Percentiles rank a stretch among this genome's conserved stretches.
Evolutionary conservation across 768 basidiomycete species (phyloP).

Genomic region (Rhizopogon vulgaris): DNA sequence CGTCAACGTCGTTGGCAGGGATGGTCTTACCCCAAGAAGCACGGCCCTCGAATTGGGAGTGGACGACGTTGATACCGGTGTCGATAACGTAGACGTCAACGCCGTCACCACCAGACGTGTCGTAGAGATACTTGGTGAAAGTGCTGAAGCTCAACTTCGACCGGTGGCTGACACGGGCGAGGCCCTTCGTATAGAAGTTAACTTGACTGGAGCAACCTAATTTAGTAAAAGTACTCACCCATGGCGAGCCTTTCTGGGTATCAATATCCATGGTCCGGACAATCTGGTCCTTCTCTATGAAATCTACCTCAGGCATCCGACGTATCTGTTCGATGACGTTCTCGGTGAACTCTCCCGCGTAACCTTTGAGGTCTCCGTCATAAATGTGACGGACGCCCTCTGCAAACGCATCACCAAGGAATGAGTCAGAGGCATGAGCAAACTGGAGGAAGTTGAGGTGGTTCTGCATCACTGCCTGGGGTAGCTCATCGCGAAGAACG

Average conservation of each 20-base stretch:
- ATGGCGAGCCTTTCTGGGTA: conserved; percentile 69
- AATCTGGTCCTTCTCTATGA: conserved; percentile 90
- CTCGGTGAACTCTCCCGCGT: conserved; percentile 74
- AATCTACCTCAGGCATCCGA: conserved; percentile 82
- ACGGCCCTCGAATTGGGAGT: conserved; percentile 84
- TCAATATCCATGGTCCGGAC: conserved; percentile 53
- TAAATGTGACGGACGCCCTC: conserved; percentile 73
- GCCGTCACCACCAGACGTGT: conserved; percentile 73
- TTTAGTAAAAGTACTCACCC: conserved; percentile 49
- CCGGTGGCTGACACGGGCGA: conserved; percentile 92
- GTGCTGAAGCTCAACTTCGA: conserved; percentile 67
- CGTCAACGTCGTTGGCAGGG: conserved; percentile 75
- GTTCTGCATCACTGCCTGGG: conserved; percentile 52
- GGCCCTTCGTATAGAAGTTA: conserved; percentile 54
- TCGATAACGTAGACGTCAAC: conserved; percentile 90
- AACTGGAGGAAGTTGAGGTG: conserved; percentile 74
- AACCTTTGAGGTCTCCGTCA: conserved; percentile 66
- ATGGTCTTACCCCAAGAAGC: conserved; percentile 93
- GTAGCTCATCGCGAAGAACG: conserved; percentile 70
- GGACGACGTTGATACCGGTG: conserved; percentile 84
- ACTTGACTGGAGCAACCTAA: background rate
- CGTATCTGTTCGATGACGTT: conserved; percentile 71
- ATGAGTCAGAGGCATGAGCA: conserved; percentile 49
- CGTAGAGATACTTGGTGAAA: conserved; percentile 78
- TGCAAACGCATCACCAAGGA: conserved; percentile 37